A percentile compares a stretch with the other conserved stretches of the same genome.
Evolutionary conservation across 2,329 filamentous ascomycete genomes (phyloP).

Genomic region (Blumeriella jaapii): DNA sequence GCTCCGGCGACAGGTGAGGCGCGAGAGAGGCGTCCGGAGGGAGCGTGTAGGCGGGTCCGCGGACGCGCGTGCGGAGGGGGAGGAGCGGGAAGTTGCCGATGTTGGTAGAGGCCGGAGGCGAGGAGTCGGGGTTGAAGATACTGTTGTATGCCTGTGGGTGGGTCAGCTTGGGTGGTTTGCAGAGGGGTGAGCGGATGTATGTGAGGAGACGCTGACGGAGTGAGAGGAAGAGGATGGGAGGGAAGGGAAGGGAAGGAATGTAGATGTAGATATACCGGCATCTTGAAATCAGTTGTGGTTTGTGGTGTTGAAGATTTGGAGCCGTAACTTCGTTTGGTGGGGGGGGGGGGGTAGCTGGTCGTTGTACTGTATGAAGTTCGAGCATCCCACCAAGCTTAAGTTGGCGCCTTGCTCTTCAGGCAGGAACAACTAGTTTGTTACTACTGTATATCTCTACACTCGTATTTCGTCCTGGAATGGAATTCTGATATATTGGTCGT

Average conservation of each 20-base stretch:
- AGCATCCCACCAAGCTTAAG: too few species aligned
- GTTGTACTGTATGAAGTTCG: too few species aligned
- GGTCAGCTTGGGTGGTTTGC: neutral
- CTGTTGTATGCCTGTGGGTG: slow-evolving; percentile 79
- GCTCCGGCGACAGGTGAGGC: slow-evolving; percentile 49
- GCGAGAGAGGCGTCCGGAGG: slow-evolving; percentile 40
- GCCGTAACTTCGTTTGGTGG: too few species aligned
- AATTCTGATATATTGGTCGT: too few species aligned
- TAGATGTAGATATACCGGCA: slow-evolving; percentile 1
- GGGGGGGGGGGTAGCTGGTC: too few species aligned
- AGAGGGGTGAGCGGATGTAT: neutral
- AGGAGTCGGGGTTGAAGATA: slow-evolving; percentile 82
- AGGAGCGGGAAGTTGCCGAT: slow-evolving; percentile 90
- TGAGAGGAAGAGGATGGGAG: neutral
- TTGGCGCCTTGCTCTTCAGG: too few species aligned
- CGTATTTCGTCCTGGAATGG: too few species aligned
- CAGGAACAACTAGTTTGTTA: too few species aligned
- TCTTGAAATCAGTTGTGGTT: neutral
- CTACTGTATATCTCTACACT: too few species aligned
- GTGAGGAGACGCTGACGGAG: neutral
- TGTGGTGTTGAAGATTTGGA: too few species aligned
- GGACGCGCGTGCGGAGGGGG: slow-evolving; percentile 85
- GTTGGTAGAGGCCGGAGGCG: slow-evolving; percentile 39
- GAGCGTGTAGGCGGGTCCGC: slow-evolving; percentile 87
- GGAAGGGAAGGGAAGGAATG: neutral